These are phyloP conservation scores for Colletotrichum gloeosporioides DNA, from an alignment of 2,329 filamentous ascomycete genomes.

Conservation along the genomic window DNA sequence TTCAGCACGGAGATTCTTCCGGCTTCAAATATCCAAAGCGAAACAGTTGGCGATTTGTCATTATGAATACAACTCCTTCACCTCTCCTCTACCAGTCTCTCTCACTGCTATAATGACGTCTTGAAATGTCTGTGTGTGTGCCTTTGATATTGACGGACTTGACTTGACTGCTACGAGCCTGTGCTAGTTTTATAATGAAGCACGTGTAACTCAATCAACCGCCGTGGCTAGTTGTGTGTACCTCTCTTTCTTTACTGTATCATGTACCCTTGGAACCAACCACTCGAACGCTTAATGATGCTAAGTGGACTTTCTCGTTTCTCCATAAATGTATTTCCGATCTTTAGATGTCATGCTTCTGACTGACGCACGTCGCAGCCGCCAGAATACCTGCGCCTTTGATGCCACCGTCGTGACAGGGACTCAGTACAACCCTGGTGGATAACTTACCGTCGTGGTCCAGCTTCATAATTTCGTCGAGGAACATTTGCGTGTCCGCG, in stretches of 20 bases:
- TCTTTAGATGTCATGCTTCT: conserved; percentile 15
- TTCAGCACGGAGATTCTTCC: background rate
- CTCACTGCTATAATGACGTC: too few relatives aligned
- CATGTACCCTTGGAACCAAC: background rate
- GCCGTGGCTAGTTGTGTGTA: too few relatives aligned
- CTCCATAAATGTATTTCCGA: background rate
- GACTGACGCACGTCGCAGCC: conserved; percentile 44
- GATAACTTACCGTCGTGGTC: conserved; percentile 40
- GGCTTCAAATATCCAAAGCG: background rate
- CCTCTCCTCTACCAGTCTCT: background rate
- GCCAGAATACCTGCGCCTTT: conserved; percentile 67
- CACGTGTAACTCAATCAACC: background rate
- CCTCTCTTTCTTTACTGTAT: background rate
- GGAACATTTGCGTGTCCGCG: conserved; percentile 70
- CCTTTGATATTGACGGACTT: background rate
- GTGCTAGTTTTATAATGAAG: background rate
- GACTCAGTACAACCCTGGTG: conserved; percentile 53
- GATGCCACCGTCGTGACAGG: conserved; percentile 67
- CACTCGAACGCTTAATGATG: background rate
- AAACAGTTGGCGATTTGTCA: background rate
- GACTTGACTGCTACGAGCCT: background rate
- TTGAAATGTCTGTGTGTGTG: background rate
- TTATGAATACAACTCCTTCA: background rate
- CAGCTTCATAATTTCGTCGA: conserved; percentile 58
- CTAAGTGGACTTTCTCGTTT: background rate